phyloP scores from a whole-genome alignment of 2,329 filamentous ascomycete species.

The Ceratocystis colombiana region DNA sequence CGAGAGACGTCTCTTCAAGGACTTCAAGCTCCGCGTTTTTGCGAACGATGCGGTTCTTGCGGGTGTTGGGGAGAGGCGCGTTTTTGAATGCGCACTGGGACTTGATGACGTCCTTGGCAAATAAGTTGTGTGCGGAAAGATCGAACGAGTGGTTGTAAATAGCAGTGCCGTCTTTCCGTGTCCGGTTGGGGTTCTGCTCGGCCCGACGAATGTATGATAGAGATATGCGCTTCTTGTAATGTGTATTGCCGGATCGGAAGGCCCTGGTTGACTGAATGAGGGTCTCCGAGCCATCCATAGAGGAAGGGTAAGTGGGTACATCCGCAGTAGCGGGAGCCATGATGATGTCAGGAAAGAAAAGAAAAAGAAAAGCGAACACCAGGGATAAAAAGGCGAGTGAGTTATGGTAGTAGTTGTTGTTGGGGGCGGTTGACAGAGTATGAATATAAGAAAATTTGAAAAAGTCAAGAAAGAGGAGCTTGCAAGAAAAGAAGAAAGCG shows the following conservation, averaged over 20 bases:
- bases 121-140: neutral
- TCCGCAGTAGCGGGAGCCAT: neutral
- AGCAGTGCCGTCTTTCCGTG: conserved; percentile 19
- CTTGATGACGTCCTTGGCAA: neutral
- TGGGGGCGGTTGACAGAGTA: neutral
- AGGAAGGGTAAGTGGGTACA: conserved; percentile 4
- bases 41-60: conserved; percentile 1
- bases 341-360: conserved; percentile 10
- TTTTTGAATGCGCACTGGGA: neutral
- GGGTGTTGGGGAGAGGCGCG: neutral
- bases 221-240: conserved; percentile 18
- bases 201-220: conserved; percentile 15
- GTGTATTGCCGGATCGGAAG: conserved; percentile 3
- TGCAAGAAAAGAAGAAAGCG: neutral
- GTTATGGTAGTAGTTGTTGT: neutral
- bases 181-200: conserved; percentile 12
- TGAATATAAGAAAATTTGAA: neutral
- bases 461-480: neutral
- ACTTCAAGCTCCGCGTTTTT: conserved; percentile 9
- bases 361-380: neutral
- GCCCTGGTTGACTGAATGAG: neutral
- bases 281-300: conserved; percentile 3
- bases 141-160: conserved; percentile 11
- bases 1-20: conserved; percentile 14
- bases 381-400: neutral